Base-by-base conservation (phyloP, 495 filamentous ascomycete species). In the Hyaloscypha hepaticicola region DNA sequence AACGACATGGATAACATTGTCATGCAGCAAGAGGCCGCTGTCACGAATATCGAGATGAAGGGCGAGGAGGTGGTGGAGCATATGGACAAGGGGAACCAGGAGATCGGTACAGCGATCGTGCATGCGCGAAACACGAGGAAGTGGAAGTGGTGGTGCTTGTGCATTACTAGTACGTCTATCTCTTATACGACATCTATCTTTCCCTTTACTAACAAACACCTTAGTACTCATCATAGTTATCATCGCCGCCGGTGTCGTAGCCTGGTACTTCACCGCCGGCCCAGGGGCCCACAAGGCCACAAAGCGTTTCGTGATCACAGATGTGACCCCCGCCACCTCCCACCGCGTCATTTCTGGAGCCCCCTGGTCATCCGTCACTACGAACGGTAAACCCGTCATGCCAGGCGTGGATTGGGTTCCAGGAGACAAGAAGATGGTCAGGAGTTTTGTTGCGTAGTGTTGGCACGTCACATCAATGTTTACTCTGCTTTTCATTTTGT, bases 111-210 rank as follows among this genome's bases (percentile, higher is more conserved):
- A 21, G 96, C 93, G 19, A 88, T 96, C 55, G 78, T 79, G 33
- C 96, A 89, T 66, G 93, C 96, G n/a, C 78, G 87, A 70, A 83
- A 83, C 58, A 87, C 89, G 38, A 85, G 91, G 66, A 90, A 87
- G 79, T 97, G 96, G 92, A 99, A 98, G 90, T 99, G 95, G 95
- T 94, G 91, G 72, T 96, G 93, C 77, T 76, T 97, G 72, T 84
- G 89, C 70, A 90, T 98, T 68, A 72, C 83, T 66, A 79, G 90
- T 93, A 86, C 78, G 89, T 91, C 53, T 62, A 26, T 31, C 21
- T 60, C 52, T 65, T 65, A 22, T 3, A 5, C 53, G 24, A 26
- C n/a, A 1, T 28, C 27, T 21, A 28, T 12, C 16, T 33, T n/a
- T n/a, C n/a, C n/a, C n/a, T n/a, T n/a, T 25, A 14, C 58, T 58